A percentile compares a stretch with the other conserved stretches of the same genome.
These are phyloP conservation scores for Spinacia oleracea DNA, from an alignment of 179 eudicot species.

Conservation along the genomic window DNA sequence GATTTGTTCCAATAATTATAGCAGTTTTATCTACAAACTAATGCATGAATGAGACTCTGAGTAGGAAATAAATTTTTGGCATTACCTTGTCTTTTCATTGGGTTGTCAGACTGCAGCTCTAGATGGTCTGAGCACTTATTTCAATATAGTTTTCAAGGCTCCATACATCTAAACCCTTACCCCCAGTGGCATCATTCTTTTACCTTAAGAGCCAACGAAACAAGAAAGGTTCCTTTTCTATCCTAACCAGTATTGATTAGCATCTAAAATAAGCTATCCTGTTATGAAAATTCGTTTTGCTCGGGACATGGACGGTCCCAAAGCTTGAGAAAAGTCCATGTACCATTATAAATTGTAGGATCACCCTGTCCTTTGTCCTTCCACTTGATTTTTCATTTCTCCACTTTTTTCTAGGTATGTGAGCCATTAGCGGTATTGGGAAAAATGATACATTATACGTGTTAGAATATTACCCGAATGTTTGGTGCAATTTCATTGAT, in stretches of 20 bases:
- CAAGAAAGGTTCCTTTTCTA: no score
- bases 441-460: no score
- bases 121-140: background rate
- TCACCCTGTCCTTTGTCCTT: background rate
- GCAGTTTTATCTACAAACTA: background rate
- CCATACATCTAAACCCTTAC: background rate
- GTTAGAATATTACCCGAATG: background rate
- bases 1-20: background rate
- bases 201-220: no score
- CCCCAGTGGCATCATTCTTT: background rate
- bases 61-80: background rate
- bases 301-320: no score
- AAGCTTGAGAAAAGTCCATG: no score
- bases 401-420: background rate
- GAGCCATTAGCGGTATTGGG: no score
- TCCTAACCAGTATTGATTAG: no score
- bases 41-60: background rate
- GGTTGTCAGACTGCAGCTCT: background rate
- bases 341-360: no score
- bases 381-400: background rate
- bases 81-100: background rate
- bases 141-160: background rate
- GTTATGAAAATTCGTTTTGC: no score
- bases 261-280: no score
- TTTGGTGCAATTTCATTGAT: background rate